phyloP scores from a whole-genome alignment of 2,329 filamentous ascomycete species.

The Microsporum canis region DNA sequence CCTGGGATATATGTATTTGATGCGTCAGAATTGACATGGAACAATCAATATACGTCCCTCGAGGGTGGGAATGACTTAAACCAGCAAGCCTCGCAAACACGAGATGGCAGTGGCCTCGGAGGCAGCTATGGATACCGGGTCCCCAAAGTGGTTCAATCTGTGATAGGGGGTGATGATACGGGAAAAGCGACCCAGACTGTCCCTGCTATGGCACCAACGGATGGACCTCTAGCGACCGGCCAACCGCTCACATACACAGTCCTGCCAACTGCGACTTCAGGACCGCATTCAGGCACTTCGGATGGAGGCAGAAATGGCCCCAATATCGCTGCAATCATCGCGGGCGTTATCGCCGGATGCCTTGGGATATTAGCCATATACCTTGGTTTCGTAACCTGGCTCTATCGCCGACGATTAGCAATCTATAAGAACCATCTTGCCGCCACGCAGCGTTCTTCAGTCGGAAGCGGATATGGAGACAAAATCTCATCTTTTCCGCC shows the following conservation, averaged over 20 bases:
- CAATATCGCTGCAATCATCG: constrained; percentile 46
- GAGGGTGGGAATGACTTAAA: constrained; percentile 42
- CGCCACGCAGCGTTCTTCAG: constrained; percentile 48
- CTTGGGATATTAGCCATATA: constrained; percentile 56
- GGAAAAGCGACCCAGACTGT: constrained; percentile 60
- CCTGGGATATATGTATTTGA: constrained; percentile 69
- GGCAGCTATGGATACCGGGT: constrained; percentile 57
- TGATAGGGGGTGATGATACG: constrained; percentile 54
- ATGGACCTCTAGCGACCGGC: constrained; percentile 60
- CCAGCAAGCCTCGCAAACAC: constrained; percentile 42
- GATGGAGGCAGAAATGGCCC: constrained; percentile 25
- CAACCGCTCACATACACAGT: constrained; percentile 58
- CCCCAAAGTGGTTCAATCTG: constrained; percentile 49
- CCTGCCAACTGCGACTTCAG: constrained; percentile 20
- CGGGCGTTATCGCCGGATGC: constrained; percentile 53
- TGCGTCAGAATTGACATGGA: constrained; percentile 57
- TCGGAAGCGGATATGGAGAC: constrained; percentile 28
- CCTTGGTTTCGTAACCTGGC: constrained; percentile 65
- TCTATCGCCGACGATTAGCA: constrained; percentile 59
- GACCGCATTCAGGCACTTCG: constrained; percentile 13
- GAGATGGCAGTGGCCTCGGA: constrained; percentile 46
- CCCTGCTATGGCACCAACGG: constrained; percentile 52
- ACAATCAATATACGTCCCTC: constrained; percentile 55
- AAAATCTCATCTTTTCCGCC: constrained; percentile 11
- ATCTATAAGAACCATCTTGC: constrained; percentile 61